phyloP scores from a whole-genome alignment of 164 flowering plant species.

The Platanus orientalis region DNA sequence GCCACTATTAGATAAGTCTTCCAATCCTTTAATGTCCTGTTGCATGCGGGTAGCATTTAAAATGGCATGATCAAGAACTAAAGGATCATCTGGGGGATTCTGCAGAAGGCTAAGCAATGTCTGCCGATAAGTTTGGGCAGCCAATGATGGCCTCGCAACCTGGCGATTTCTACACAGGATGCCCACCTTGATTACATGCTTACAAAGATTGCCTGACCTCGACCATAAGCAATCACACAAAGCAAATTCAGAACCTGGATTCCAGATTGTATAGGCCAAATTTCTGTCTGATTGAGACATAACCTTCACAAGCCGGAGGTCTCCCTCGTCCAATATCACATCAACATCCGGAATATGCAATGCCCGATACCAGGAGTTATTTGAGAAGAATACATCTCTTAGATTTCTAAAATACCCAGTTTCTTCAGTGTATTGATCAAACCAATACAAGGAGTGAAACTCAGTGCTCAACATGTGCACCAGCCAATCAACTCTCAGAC shows the following conservation, averaged over 20 bases:
- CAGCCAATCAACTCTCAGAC: conserved; percentile 46
- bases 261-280: conserved; percentile 43
- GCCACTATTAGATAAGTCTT: conserved; percentile 47
- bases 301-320: conserved; percentile 41
- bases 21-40: conserved; percentile 44
- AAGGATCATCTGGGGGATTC: conserved; percentile 48
- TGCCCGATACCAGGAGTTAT: conserved; percentile 43
- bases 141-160: conserved; percentile 39
- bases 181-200: conserved; percentile 48
- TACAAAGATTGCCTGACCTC: conserved; percentile 43
- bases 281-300: conserved; percentile 43
- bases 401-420: conserved; percentile 36
- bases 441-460: conserved; percentile 45
- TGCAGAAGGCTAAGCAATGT: conserved; percentile 40
- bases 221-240: conserved; percentile 53
- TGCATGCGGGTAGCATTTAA: conserved; percentile 36
- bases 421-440: conserved; percentile 35
- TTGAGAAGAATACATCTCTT: conserved; percentile 26
- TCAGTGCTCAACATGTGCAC: conserved; percentile 41
- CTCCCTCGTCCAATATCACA: conserved; percentile 44
- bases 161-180: conserved; percentile 38
- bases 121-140: conserved; percentile 42
- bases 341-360: conserved; percentile 37
- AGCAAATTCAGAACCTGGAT: conserved; percentile 54
- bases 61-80: conserved; percentile 47